Evolutionary conservation across 2,329 filamentous ascomycete species (phyloP).

Genomic region (Fusarium anguioides): DNA sequence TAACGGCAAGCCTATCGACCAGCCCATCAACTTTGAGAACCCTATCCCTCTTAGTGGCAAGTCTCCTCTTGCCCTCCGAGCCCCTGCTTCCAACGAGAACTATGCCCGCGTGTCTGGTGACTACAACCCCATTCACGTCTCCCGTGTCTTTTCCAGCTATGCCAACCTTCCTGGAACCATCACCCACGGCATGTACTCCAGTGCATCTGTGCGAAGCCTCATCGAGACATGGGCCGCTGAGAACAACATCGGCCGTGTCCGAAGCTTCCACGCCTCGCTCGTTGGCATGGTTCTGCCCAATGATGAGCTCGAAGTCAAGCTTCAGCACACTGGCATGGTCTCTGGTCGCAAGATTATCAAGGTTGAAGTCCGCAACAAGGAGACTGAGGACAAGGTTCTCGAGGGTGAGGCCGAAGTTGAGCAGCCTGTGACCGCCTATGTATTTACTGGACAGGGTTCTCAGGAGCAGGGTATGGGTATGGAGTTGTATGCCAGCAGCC

Average conservation of each 20-base stretch:
- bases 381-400: slow-evolving; percentile 96
- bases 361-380: slow-evolving; percentile 94
- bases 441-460: slow-evolving; percentile 98
- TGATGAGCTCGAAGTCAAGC: slow-evolving; percentile 92
- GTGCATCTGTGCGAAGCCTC: slow-evolving; percentile 92
- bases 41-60: slow-evolving; percentile 95
- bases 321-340: slow-evolving; percentile 98
- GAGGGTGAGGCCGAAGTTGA: slow-evolving; percentile 97
- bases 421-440: slow-evolving; percentile 94
- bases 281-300: slow-evolving; percentile 99
- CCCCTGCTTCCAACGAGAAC: slow-evolving; percentile 95
- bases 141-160: slow-evolving; percentile 94
- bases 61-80: slow-evolving; percentile 86
- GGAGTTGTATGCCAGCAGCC: slow-evolving; percentile 94
- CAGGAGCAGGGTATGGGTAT: slow-evolving; percentile 99
- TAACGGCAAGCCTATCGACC: slow-evolving; percentile 91
- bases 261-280: slow-evolving; percentile 95
- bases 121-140: slow-evolving; percentile 99
- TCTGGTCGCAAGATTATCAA: slow-evolving; percentile 99
- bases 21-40: slow-evolving; percentile 97
- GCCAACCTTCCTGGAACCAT: slow-evolving; percentile 97
- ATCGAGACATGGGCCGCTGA: slow-evolving; percentile 99
- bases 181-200: slow-evolving; percentile 99
- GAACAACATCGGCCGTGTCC: slow-evolving; percentile 96
- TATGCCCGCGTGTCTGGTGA: slow-evolving; percentile 98